Base-by-base conservation (phyloP, 2,329 filamentous ascomycete genomes). In the Aspergillus texensis region DNA sequence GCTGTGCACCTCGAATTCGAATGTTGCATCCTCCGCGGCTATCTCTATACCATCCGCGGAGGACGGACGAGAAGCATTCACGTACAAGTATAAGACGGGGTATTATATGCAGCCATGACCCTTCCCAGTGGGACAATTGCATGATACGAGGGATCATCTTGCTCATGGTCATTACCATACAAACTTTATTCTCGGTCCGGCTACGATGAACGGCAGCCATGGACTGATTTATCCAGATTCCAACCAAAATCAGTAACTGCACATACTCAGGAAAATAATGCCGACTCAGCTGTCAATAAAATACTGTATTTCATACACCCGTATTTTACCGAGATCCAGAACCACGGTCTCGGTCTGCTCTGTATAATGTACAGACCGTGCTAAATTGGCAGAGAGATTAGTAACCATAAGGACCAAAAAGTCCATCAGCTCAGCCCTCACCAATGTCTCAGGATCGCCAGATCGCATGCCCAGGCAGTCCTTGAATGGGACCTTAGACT, bases 91-190 rank as follows among this genome's bases (percentile, higher is more conserved):
- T 52, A 34, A n/a, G 21, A 52, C 16, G 9, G 28, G n/a, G 26
- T 32, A 52, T 34, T 52, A 32, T 58, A n/a, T n/a, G 30, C 6
- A 30, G 12, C 28, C 21, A 45, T 41, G 45, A 24, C 45, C n/a
- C 19, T 46, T 32, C n/a, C 10, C 14, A 58, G 48, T 52, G 48
- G 48, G 48, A 58, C 41, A 19, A 59, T 59, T 19, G 46, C 30
- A 32, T 59, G 57, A 59, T 52, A 59, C 46, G 45, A 59, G n/a
- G 45, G 57, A 48, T 30, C 30, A 59, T 59, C 45, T 59, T 59
- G 39, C 26, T 52, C 24, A 50, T 28, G 28, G 45, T 32, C 43
- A 48, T 34, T 39, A 48, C 43, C 45, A 59, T 59, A 36, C 46
- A 50, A 50, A 50, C 46, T 19, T 50, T 50, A 50, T 50, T 50